Base-by-base conservation (phyloP, 2,329 filamentous ascomycete genomes). In the Ophiostoma sp. region DNA sequence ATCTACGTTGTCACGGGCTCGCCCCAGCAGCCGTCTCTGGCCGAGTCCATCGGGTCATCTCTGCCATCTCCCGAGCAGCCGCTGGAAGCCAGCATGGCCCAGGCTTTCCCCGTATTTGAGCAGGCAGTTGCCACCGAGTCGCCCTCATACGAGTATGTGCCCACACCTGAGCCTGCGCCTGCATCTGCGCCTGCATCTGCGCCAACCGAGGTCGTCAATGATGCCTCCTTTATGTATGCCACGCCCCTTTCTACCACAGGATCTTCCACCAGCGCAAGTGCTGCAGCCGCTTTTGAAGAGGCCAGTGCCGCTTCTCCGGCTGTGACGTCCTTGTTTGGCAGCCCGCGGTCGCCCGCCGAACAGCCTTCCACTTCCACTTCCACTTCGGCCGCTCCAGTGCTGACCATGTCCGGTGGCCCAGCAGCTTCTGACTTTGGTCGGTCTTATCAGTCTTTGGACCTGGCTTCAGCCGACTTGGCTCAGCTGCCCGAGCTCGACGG, bases 1-100 rank as follows among this genome's bases (percentile, higher is more conserved):
- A 57, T 71, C 68, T 71, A 70, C 15, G 52, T 72, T 57, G 48
- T 48, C 33, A 27, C 27, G 5, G 31, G 6, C 41, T 66, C 67
- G 39, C 36, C 57, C 27, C 52, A 48, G 57, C 27, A 7, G 27
- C 36, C n/a, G n/a, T 27, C 41, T 11, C 13, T 39, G 36, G 36
- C 36, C 31, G 57, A 17, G 57, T 4, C 31, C 10, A 11, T 39
- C 36, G 36, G 13, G 6, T 64, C 57, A 17, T 31, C 31, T 11
- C 27, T 4, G 31, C 3, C 31, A 4, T 64, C 31, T 4, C 17
- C 57, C 27, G 5, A 4, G 27, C 27, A 15, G 27, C 27, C 15
- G 31, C 31, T 4, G 13, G 57, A 64, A 27, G 7, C 57, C 10
- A 35, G 1, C 3, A 33, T 31, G 10, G n/a, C 23, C 3, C 52